These are phyloP conservation scores for Pleurotus platypus DNA, from an alignment of 768 basidiomycete species.

Conservation along the genomic window DNA sequence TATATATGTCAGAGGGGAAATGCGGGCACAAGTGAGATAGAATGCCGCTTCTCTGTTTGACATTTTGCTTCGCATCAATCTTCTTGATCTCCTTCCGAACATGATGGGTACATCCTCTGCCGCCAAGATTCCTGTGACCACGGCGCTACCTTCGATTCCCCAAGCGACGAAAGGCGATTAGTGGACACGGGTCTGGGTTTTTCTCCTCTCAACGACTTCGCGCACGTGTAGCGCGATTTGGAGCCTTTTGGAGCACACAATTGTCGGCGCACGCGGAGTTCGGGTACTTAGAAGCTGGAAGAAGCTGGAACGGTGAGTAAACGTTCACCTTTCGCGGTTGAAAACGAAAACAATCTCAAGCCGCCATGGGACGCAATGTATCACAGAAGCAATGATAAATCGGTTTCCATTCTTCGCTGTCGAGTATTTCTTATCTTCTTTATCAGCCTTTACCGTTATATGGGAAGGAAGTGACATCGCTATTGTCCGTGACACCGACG, in stretches of 20 bases:
- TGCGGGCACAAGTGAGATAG: neutral
- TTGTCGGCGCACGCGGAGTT: too few relatives aligned
- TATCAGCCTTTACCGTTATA: neutral
- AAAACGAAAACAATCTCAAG: too few relatives aligned
- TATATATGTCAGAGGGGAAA: too few relatives aligned
- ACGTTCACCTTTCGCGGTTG: too few relatives aligned
- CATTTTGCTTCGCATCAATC: neutral
- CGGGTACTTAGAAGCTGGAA: too few relatives aligned
- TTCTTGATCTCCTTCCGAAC: neutral
- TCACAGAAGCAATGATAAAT: neutral
- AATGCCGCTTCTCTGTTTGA: slow-evolving; percentile 1
- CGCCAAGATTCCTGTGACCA: neutral
- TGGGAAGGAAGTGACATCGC: neutral
- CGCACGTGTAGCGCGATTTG: neutral
- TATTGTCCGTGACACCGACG: neutral
- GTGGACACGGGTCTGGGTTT: too few relatives aligned
- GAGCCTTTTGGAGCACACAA: too few relatives aligned
- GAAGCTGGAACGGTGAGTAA: too few relatives aligned
- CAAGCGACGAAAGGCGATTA: neutral
- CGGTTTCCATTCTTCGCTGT: neutral
- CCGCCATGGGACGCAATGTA: too few relatives aligned
- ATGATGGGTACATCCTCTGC: neutral
- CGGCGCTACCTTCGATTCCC: neutral
- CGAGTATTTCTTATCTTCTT: neutral
- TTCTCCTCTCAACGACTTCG: too few relatives aligned